A percentile compares a stretch with the other conserved stretches of the same genome.
Evolutionary conservation across 2,329 filamentous ascomycete species (phyloP).

Genomic region (Sporothrix pseudoabietina): DNA sequence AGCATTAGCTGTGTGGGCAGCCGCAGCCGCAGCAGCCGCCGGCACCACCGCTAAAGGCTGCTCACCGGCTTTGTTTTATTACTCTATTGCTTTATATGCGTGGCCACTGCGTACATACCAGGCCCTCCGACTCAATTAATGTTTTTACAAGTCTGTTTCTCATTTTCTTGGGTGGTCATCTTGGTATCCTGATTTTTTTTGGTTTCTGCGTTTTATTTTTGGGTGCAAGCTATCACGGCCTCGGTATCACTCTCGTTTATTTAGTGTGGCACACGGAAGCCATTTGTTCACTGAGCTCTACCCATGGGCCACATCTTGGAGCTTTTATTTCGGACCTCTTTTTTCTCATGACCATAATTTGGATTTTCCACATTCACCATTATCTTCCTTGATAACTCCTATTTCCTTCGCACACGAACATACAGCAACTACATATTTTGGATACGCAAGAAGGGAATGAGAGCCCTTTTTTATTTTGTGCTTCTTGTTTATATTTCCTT

Average conservation of each 20-base stretch:
- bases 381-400: not conserved
- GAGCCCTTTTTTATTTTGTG: not conserved
- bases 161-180: not conserved
- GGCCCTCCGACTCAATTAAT: not conserved
- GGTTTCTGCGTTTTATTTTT: not conserved
- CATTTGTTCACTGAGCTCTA: not conserved
- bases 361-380: not conserved
- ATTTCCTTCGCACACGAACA: not conserved
- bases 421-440: not conserved
- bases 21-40: constrained; percentile 37
- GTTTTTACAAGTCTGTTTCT: constrained; percentile 9
- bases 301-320: not conserved
- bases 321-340: not conserved
- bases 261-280: not conserved
- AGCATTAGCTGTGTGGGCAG: constrained; percentile 64
- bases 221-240: not conserved
- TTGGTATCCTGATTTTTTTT: not conserved
- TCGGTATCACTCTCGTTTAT: not conserved
- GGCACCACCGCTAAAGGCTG: constrained; percentile 37
- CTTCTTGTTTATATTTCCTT: not conserved
- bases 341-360: not conserved
- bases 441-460: not conserved
- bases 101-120: too few species aligned
- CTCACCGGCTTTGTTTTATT: not conserved
- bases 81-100: not conserved